phyloP scores from a whole-genome alignment of 768 basidiomycete species.

The Leccinum obscurum region DNA sequence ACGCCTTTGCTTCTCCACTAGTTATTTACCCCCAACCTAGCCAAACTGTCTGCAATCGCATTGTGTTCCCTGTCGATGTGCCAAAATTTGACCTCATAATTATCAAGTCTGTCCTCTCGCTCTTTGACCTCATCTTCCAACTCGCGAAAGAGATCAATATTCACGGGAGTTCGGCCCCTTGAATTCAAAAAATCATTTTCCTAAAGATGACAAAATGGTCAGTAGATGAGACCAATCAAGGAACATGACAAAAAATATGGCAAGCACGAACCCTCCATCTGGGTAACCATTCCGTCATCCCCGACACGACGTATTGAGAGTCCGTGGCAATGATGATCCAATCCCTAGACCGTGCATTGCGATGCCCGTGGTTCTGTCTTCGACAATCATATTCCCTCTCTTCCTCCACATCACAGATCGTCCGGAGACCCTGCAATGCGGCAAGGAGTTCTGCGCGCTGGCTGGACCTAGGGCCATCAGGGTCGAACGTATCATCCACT shows the following conservation, averaged over 20 bases:
- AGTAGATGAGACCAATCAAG: too few relatives aligned
- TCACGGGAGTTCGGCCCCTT: neutral
- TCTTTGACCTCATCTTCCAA: neutral
- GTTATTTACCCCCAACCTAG: neutral
- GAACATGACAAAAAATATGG: neutral
- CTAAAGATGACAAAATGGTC: neutral
- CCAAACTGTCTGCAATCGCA: neutral
- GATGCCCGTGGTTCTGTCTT: neutral
- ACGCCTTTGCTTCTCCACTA: neutral
- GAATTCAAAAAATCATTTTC: neutral
- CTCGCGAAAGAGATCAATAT: neutral
- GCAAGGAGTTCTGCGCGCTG: constrained; percentile 4
- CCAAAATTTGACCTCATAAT: neutral
- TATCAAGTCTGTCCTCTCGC: neutral
- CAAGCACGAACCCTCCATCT: neutral
- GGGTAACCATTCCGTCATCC: neutral
- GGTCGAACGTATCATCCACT: neutral
- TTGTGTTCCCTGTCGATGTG: neutral
- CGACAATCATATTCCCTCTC: neutral
- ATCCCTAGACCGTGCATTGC: neutral
- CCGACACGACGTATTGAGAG: neutral
- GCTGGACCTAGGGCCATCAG: neutral
- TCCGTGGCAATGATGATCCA: neutral
- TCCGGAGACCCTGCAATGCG: constrained; percentile 21
- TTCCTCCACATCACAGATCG: constrained; percentile 26